Evolutionary conservation across 108 stramenopile species (phyloP).

Genomic region (Phaeodactylum tricornutum): DNA sequence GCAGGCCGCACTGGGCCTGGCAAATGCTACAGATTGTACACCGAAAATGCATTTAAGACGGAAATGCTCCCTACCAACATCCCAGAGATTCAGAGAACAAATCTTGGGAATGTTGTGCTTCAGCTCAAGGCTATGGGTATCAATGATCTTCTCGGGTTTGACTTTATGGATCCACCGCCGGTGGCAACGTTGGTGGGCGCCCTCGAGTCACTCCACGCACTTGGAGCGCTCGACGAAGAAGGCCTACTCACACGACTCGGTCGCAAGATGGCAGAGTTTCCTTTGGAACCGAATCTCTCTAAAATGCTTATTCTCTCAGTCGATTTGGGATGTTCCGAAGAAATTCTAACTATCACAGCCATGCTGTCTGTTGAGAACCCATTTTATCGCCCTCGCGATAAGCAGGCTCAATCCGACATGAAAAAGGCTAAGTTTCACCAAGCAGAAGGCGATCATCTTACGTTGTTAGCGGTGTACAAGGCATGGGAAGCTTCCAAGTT

Average conservation of each 20-base stretch:
- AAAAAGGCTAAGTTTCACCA: conserved; percentile 99
- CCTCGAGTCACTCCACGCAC: conserved; percentile 89
- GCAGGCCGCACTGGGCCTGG: conserved; percentile 98
- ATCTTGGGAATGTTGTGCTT: conserved; percentile 91
- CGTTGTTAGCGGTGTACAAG: conserved; percentile 93
- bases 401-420: conserved; percentile 98
- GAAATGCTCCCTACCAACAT: conserved; percentile 92
- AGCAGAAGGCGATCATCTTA: conserved; percentile 98
- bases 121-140: conserved; percentile 97
- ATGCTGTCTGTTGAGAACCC: conserved; percentile 96
- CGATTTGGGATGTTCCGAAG: conserved; percentile 96
- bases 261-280: conserved; percentile 98
- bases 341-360: conserved; percentile 94
- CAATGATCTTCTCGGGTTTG: conserved; percentile 94
- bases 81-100: conserved; percentile 96
- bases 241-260: conserved; percentile 90
- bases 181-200: conserved; percentile 93
- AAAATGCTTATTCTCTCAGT: conserved; percentile 93
- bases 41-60: conserved; percentile 84
- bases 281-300: conserved; percentile 91
- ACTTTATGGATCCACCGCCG: conserved; percentile 99
- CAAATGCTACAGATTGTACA: conserved; percentile 97
- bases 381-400: conserved; percentile 97
- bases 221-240: conserved; percentile 97
- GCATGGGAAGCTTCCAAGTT: conserved; percentile 93